Base-by-base conservation (phyloP, 1,139 yeast genomes). In the Geotrichum candidum region DNA sequence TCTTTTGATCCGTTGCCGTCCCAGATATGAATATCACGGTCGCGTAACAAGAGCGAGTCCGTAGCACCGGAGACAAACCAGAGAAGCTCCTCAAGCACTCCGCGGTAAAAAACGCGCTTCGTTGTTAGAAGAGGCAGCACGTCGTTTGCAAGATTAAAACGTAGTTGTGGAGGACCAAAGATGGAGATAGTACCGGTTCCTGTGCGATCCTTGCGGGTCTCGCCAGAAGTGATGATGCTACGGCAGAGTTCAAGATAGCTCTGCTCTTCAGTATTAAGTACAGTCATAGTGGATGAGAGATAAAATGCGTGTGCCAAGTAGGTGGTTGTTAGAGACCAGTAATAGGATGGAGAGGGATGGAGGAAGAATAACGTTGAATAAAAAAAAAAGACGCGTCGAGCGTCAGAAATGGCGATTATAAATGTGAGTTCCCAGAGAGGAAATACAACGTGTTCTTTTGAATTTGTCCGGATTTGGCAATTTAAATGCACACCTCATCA, bases 1-100 rank as follows among this genome's bases (percentile, higher is more conserved):
- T 90, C 96, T 66, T 97, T 81, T 35, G 96, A 88, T n/a, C 99
- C 99, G 72, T 94, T 95, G 25, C 99, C 99, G 74, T 95, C 98
- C 99, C 99, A 94, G 62, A 94, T 94, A 72, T 85, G 91, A 25
- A 94, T 96, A 38, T 96, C 97, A 68, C 88, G 82, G 3, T 87
- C 96, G 23, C 87, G 78, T 55, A 94, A 78, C 67, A 83, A 80
- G 68, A 86, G 87, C 31, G 95, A 96, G 72, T 92, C 96, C 0
- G 99, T 94, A 67, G 87, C 84, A 0, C 98, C 99, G 2, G 85
- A 80, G 13, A 95, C 82, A 72, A 94, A 94, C 99, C 99, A 95
- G 31, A 94, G 79, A 33, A 94, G 80, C 73, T 94, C 99, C 67
- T 90, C 87, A 53, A 92, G 83, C 55, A 94, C 90, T 5, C 94